These are phyloP conservation scores for Xylaria intraflava DNA, from an alignment of 495 filamentous ascomycete genomes.

Conservation along the genomic window DNA sequence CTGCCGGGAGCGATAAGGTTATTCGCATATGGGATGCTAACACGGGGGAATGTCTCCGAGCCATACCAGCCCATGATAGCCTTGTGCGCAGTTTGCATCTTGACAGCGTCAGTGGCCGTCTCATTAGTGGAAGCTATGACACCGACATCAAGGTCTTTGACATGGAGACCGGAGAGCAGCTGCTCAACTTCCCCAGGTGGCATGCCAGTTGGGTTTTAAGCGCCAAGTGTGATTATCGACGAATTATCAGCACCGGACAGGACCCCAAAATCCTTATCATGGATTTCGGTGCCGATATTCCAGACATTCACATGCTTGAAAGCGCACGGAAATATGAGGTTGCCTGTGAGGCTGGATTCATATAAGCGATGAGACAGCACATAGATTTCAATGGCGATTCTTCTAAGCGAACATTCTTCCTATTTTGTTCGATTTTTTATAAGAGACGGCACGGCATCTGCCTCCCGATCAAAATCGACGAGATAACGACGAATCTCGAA, in stretches of 20 bases:
- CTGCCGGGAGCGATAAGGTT: conserved; percentile 86
- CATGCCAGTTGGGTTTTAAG: conserved; percentile 93
- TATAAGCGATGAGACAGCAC: conserved; percentile 8
- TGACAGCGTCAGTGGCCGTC: conserved; percentile 71
- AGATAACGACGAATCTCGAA: not conserved
- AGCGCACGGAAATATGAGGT: conserved; percentile 27
- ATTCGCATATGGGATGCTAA: conserved; percentile 93
- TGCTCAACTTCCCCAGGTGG: conserved; percentile 78
- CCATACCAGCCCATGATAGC: conserved; percentile 68
- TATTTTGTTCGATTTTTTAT: no score
- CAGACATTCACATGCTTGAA: conserved; percentile 49
- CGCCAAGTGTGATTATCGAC: conserved; percentile 88
- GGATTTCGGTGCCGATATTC: conserved; percentile 65
- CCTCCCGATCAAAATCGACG: not conserved
- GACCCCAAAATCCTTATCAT: conserved; percentile 86
- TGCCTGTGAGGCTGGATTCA: conserved; percentile 23
- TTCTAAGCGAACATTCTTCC: no score
- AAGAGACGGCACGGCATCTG: no score
- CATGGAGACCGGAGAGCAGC: conserved; percentile 61
- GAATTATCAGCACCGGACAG: conserved; percentile 89
- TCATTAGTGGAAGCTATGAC: conserved; percentile 91
- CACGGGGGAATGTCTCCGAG: conserved; percentile 73
- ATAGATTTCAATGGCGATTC: not conserved
- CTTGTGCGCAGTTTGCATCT: conserved; percentile 85
- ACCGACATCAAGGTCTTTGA: conserved; percentile 89